A percentile compares a stretch with the other conserved stretches of the same genome.
phyloP scores from a whole-genome alignment of 805 yeast genomes.

The Candida michaelii region DNA sequence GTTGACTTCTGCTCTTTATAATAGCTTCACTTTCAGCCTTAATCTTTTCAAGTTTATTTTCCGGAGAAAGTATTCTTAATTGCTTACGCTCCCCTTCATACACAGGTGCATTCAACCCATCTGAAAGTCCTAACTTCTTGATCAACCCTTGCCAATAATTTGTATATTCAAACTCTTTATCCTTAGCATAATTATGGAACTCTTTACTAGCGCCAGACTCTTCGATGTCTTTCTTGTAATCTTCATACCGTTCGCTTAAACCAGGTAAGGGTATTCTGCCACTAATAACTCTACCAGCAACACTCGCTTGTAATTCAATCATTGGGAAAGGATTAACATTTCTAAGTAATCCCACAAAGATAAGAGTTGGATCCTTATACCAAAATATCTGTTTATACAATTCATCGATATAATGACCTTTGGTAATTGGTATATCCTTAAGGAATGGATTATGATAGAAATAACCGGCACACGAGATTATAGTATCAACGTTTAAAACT shows the following conservation, averaged over 20 bases:
- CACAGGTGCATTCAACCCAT: slow-evolving; percentile 12
- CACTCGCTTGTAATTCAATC: slow-evolving; percentile 49
- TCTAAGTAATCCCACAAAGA: slow-evolving; percentile 42
- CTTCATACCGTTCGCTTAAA: slow-evolving; percentile 31
- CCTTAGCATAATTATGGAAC: slow-evolving; percentile 46
- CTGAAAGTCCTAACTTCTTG: background rate
- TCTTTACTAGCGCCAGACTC: slow-evolving; percentile 21
- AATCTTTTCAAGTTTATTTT: slow-evolving; percentile 9
- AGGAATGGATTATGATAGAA: slow-evolving; percentile 37
- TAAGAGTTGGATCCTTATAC: slow-evolving; percentile 45
- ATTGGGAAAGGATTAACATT: slow-evolving; percentile 52
- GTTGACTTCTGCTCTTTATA: background rate
- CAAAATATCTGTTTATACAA: slow-evolving; percentile 49
- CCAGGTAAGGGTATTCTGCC: slow-evolving; percentile 46
- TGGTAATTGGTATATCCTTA: slow-evolving; percentile 17
- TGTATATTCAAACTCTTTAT: slow-evolving; percentile 61
- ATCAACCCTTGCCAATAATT: slow-evolving; percentile 31
- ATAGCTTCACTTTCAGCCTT: background rate
- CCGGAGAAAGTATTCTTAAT: slow-evolving; percentile 2
- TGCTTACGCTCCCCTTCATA: slow-evolving; percentile 12
- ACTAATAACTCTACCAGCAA: slow-evolving; percentile 39
- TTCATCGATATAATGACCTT: slow-evolving; percentile 17
- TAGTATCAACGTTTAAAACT: slow-evolving; percentile 21
- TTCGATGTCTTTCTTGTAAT: slow-evolving; percentile 28
- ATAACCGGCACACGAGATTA: slow-evolving; percentile 42